Percentiles rank a stretch among this genome's conserved stretches.
Evolutionary conservation across 2,329 filamentous ascomycete species (phyloP).

Genomic region (Pseudocercospora cruenta): DNA sequence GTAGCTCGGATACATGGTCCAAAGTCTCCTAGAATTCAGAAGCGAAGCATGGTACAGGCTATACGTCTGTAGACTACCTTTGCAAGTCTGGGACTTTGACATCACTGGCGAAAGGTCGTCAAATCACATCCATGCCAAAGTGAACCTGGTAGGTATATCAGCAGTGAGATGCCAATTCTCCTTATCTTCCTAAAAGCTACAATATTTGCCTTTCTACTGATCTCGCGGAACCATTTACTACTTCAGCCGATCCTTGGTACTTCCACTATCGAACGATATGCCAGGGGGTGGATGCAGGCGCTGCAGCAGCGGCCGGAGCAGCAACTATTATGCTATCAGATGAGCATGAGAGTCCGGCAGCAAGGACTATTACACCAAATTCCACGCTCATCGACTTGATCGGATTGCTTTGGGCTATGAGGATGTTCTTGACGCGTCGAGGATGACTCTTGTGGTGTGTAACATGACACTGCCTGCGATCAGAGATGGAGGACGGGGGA

Average conservation of each 20-base stretch:
- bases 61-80: too few relatives aligned
- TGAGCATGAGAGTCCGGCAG: not conserved
- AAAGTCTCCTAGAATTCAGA: too few relatives aligned
- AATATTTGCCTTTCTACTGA: not conserved
- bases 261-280: not conserved
- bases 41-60: too few relatives aligned
- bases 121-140: not conserved
- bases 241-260: not conserved
- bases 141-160: not conserved
- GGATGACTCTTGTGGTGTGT: not conserved
- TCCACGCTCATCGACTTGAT: too few relatives aligned
- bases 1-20: too few relatives aligned
- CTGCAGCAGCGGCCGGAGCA: not conserved
- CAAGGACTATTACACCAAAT: not conserved
- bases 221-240: too few relatives aligned
- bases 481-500: not conserved
- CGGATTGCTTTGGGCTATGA: not conserved
- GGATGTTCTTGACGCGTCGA: not conserved
- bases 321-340: not conserved
- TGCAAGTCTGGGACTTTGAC: not conserved
- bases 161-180: not conserved
- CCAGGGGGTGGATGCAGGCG: not conserved
- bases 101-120: too few relatives aligned
- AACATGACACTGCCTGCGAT: not conserved
- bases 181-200: not conserved